Evolutionary conservation across 164 flowering plant genomes (phyloP).

Genomic region (Aristolochia californica): DNA sequence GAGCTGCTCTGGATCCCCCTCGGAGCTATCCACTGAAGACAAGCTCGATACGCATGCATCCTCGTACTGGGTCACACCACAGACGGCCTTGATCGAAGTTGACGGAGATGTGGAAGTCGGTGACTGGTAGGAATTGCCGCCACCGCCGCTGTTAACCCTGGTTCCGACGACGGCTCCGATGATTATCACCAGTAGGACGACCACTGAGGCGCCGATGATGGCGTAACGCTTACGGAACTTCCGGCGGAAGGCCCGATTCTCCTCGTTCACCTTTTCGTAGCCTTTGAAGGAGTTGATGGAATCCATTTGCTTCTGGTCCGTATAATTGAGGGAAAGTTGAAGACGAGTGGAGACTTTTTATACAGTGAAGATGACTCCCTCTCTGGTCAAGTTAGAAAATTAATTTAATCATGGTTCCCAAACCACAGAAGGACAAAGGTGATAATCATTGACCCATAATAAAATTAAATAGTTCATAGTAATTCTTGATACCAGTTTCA

Average conservation of each 20-base stretch:
- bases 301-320: neutral
- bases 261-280: conserved; percentile 46
- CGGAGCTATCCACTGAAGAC: conserved; percentile 10
- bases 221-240: conserved; percentile 33
- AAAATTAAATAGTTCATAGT: too few relatives aligned
- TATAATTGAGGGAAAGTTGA: too few relatives aligned
- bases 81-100: conserved; percentile 38
- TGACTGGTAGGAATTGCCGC: neutral
- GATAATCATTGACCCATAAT: too few relatives aligned
- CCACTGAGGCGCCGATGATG: conserved; percentile 35
- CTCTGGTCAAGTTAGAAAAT: too few relatives aligned
- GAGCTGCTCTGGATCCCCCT: conserved; percentile 28
- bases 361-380: too few relatives aligned
- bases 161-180: conserved; percentile 49
- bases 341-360: too few relatives aligned
- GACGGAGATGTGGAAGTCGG: conserved; percentile 7
- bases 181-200: conserved; percentile 35
- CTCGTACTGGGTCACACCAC: conserved; percentile 44
- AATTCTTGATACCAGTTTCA: conserved; percentile 66
- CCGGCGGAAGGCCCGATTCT: conserved; percentile 24
- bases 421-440: too few relatives aligned
- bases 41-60: conserved; percentile 39
- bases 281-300: conserved; percentile 17
- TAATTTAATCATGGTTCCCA: too few relatives aligned
- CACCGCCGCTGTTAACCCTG: neutral